A percentile compares a stretch with the other conserved stretches of the same genome.
These are phyloP conservation scores for Fragaria nilgerrensis DNA, from an alignment of 306 rosid genomes.

Conservation along the genomic window DNA sequence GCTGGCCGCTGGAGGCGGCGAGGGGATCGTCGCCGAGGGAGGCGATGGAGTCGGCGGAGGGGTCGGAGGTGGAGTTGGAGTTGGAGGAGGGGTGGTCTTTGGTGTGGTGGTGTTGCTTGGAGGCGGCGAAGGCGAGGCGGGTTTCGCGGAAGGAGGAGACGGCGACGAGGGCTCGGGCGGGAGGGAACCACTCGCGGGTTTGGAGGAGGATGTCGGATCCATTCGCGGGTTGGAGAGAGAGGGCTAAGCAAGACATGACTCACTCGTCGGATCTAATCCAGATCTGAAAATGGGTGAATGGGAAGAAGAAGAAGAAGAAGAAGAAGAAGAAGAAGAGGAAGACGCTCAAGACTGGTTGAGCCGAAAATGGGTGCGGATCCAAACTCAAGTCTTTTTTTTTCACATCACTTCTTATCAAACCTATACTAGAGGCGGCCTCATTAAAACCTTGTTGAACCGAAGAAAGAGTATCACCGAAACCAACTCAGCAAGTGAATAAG, in stretches of 20 bases:
- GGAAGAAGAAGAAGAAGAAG: too few species aligned
- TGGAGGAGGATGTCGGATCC: conserved; percentile 90
- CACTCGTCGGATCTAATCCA: conserved; percentile 5
- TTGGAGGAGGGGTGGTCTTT: background rate
- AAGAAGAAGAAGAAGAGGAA: too few species aligned
- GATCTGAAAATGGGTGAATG: background rate
- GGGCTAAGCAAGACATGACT: conserved; percentile 78
- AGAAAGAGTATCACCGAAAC: too few species aligned
- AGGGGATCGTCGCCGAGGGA: conserved; percentile 85
- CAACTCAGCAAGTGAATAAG: too few species aligned
- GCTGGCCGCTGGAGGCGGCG: conserved; percentile 89
- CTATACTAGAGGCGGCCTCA: too few species aligned
- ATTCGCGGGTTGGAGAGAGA: conserved; percentile 76
- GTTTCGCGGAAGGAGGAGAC: conserved; percentile 88
- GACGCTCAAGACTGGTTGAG: too few species aligned
- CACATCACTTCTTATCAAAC: too few species aligned
- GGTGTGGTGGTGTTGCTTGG: conserved; percentile 33
- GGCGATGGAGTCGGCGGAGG: conserved; percentile 49
- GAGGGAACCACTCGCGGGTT: conserved; percentile 96
- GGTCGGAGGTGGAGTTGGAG: conserved; percentile 9
- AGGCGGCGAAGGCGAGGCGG: conserved; percentile 56
- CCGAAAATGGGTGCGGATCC: too few species aligned
- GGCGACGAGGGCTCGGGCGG: conserved; percentile 85
- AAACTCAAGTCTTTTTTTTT: too few species aligned
- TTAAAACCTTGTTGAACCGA: too few species aligned